Base-by-base conservation (phyloP, 2,329 filamentous ascomycete species). In the Neopestalotiopsis rosae region DNA sequence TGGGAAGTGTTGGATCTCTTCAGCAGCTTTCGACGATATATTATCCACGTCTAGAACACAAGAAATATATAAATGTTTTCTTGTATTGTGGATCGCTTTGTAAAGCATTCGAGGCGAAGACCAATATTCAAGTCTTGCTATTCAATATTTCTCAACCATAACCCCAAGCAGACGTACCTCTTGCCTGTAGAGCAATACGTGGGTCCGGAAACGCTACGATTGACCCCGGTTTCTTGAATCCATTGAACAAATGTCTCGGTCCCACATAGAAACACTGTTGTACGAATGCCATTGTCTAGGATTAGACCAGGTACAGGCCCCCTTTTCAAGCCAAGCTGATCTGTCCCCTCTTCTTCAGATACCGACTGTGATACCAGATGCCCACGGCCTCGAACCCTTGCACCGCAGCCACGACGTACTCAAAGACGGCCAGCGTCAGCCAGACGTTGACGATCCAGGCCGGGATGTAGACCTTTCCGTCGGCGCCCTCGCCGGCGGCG, bases 301-400 rank as follows among this genome's bases (percentile, higher is more conserved):
- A 28, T 2, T 28, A 28, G 3, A 28, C 4, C 24, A 28, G 24
- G 24, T 28, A 28, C 24, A 28, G 24, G 24, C 24, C 24, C 24
- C 24, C 24, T 28, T 28, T 28, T 28, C 24, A 28, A 28, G 68
- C 66, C 61, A 69, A 56, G 30, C 68, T 69, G 45, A 69, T 69
- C 20, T 62, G 68, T 9, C 68, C 68, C 57, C 66, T 52, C 42
- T 69, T 69, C 28, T 66, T 69, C 56, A 69, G 12, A 34, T 65
- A 68, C 4, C 66, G 66, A 13, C 57, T 56, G 59, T 68, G 67
- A 9, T 68, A 69, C 68, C 68, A 69, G 61, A 69, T 65, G 28
- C 68, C 63, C 12, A 67, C 13, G n/a, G 61, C 68, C 57, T 67
- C 68, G 30, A 65, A 61, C 42, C 32, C 28, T 66, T 69, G 68